Evolutionary conservation across 1,284 basidiomycete genomes (phyloP).

Genomic region (Butyriboletus regius): DNA sequence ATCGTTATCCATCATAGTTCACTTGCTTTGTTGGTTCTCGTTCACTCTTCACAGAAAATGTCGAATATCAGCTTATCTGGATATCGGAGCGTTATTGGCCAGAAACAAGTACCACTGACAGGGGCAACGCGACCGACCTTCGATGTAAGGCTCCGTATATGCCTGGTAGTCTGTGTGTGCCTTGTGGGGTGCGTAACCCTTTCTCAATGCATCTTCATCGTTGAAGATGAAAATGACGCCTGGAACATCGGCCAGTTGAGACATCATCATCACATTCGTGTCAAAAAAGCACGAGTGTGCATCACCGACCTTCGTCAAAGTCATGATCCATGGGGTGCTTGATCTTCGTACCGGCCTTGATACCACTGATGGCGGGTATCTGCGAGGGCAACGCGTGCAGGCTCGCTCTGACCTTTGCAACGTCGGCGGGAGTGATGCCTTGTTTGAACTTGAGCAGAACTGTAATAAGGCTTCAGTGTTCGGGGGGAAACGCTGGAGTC

Average conservation of each 20-base stretch:
- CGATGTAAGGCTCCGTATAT: constrained; percentile 9
- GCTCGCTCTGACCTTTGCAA: constrained; percentile 2
- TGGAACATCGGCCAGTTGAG: background rate
- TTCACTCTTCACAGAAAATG: constrained; percentile 13
- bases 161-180: constrained; percentile 14
- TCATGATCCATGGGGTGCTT: constrained; percentile 18
- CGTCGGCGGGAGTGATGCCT: constrained; percentile 8
- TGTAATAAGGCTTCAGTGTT: background rate
- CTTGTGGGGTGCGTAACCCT: constrained; percentile 15
- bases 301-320: constrained; percentile 22
- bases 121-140: constrained; percentile 14
- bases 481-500: background rate
- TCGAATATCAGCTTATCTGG: constrained; percentile 26
- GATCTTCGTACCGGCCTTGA: constrained; percentile 16
- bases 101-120: background rate
- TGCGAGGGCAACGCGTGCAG: constrained; percentile 8
- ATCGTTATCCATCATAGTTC: background rate
- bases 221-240: constrained; percentile 24
- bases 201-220: constrained; percentile 9
- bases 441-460: constrained; percentile 23
- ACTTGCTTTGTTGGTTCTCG: background rate
- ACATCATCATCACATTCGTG: background rate
- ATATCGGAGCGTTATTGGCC: background rate
- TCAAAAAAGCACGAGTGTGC: background rate
- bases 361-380: constrained; percentile 15